Evolutionary conservation across 1,139 yeast species (phyloP), one percentile per base, ranked within the genome.

Genomic region (Magnusiomyces tetraspermus): DNA sequence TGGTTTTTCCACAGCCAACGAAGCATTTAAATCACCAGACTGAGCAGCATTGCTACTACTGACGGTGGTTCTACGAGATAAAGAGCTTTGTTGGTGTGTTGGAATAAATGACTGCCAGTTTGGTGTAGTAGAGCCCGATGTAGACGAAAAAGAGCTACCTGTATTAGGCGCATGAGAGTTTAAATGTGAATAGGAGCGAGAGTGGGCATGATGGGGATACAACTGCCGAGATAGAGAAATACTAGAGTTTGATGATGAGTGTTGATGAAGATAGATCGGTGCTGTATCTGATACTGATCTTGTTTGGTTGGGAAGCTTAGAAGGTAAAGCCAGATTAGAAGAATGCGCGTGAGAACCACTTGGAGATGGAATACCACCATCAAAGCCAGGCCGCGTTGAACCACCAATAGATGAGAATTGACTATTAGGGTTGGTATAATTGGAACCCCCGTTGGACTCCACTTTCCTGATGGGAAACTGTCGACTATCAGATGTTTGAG

Each of bases 71-170:
- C 22, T 30, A 2, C 44, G 23, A 4, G 38, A 33, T 33, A 15
- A 5, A 33, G 10, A 15, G n/a, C 5, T 15, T 15, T 26, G 31
- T 17, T 31, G 26, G n/a, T 42, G 46, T 8, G 54, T 42, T 13
- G 48, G 40, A 5, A 47, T 26, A 22, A 48, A 48, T 1, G 53
- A 53, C 19, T 53, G 53, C 53, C 55, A 53, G 37, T 53, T 53
- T 5, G 55, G 53, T 22, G 30, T 43, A 23, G 33, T 41, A 37
- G 42, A 13, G 33, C 11, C 11, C 13, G 33, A 30, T 30, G 33
- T 8, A 30, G n/a, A n/a, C n/a, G n/a, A n/a, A n/a, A n/a, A n/a
- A 8, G 33, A 13, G 17, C n/a, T 33, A 17, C n/a, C n/a, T 15
- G 38, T 13, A 15, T 19, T 19, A 19, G 6, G 21, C 17, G 24